Evolutionary conservation across 2,329 filamentous ascomycete genomes (phyloP), one percentile per base, ranked within the genome.

Genomic region (Bisporella sp.): DNA sequence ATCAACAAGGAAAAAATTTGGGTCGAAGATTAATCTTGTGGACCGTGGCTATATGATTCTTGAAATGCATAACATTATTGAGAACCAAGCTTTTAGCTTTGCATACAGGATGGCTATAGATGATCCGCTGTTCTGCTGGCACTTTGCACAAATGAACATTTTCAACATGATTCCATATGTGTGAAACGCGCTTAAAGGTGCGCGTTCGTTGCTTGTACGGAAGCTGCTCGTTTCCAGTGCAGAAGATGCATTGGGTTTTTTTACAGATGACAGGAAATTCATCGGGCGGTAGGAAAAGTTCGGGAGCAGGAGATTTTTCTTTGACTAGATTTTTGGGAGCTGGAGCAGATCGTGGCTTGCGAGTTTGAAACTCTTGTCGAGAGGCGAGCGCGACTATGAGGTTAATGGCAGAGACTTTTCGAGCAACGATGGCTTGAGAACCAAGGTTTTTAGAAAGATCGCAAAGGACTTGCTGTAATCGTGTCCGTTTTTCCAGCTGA

Each of bases 381-480:
- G 51, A 57, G 13, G 54, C 51, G 7, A 59, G 56, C 43, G 52
- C 50, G 32, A 59, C 44, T 35, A 47, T 13, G 11, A 54, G 45
- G 48, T 59, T 57, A 28, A 62, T 59, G 31, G 52, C 50, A 52
- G 5, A 13, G 39, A 58, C 45, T 45, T 54, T 57, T 13, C 13
- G 35, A 11, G 13, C 9, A 11, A 39, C 35, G 3, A 39, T 39
- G 3, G 3, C 35, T 2, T 39, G 4, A 46, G 46, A 6, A 51
- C 47, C 55, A 1, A 58, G 37, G n/a, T 56, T 47, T 45, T 46
- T 56, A 12, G 54, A 59, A 50, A 60, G 45, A 53, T 61, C 51
- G 47, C 46, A 61, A 31, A 60, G 43, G 37, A 60, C 43, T 33
- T 32, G 45, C 46, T 60, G 44, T 41, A 60, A 12, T 48, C 44